phyloP scores from a whole-genome alignment of 768 basidiomycete genomes.

The Tylopilus sp. region DNA sequence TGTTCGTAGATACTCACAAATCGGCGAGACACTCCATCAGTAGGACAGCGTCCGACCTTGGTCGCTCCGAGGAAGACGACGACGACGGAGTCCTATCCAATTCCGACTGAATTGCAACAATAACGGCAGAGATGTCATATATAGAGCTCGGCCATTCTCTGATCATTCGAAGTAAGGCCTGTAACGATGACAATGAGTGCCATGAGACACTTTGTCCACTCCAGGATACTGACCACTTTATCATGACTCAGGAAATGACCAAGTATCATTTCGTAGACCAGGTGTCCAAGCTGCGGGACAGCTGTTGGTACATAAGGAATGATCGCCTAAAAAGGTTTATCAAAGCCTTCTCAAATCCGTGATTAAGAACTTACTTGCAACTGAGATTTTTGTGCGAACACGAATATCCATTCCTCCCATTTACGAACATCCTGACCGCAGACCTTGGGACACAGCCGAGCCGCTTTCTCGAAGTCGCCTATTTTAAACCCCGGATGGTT shows the following conservation, averaged over 20 bases:
- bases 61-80: conserved; percentile 40
- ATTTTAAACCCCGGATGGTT: not conserved
- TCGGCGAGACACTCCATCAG: conserved; percentile 97
- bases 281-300: conserved; percentile 70
- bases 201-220: not conserved
- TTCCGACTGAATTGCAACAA: conserved; percentile 83
- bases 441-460: conserved; percentile 78
- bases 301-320: conserved; percentile 88
- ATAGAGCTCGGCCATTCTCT: conserved; percentile 89
- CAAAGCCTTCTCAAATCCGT: not conserved
- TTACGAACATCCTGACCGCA: conserved; percentile 71
- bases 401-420: conserved; percentile 98
- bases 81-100: conserved; percentile 62
- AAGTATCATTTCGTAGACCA: conserved; percentile 95
- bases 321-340: conserved; percentile 52
- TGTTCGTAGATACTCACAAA: conserved; percentile 46
- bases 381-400: conserved; percentile 77
- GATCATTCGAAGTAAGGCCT: conserved; percentile 78
- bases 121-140: conserved; percentile 84
- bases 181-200: not conserved
- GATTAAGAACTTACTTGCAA: conserved; percentile 56
- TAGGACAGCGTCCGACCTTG: conserved; percentile 48
- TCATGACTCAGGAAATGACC: conserved; percentile 82
- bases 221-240: conserved; percentile 46
- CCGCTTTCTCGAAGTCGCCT: conserved; percentile 76